A percentile compares a stretch with the other conserved stretches of the same genome.
phyloP scores from a whole-genome alignment of 1,139 yeast species.

The Blastobotrys serpentis region DNA sequence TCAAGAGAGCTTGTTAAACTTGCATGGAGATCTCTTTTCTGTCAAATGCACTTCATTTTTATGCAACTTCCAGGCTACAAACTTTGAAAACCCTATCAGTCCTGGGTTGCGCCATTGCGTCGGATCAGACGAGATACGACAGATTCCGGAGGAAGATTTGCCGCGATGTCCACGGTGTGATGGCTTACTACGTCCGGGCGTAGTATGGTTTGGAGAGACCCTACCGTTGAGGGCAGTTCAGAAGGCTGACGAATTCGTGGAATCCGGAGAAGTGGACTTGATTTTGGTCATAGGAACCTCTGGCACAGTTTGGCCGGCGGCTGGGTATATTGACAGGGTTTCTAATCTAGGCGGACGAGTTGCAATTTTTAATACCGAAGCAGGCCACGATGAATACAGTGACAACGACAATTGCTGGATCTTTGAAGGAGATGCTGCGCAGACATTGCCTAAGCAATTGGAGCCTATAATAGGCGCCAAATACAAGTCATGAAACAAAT shows the following conservation, averaged over 20 bases:
- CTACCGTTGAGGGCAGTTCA: constrained; percentile 63
- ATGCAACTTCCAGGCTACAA: constrained; percentile 61
- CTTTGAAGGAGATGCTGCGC: constrained; percentile 79
- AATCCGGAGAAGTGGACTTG: constrained; percentile 58
- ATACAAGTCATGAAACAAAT: background rate
- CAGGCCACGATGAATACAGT: constrained; percentile 24
- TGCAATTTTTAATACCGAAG: constrained; percentile 75
- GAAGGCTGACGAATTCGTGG: constrained; percentile 69
- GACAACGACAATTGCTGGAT: constrained; percentile 57
- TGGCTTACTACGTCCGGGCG: constrained; percentile 76
- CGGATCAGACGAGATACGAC: constrained; percentile 15
- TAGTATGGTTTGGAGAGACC: constrained; percentile 91
- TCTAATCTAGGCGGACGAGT: constrained; percentile 72
- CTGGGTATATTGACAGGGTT: constrained; percentile 81
- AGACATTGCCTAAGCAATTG: constrained; percentile 63
- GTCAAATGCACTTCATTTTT: constrained; percentile 71
- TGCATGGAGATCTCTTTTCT: constrained; percentile 78
- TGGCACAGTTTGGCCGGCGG: constrained; percentile 87
- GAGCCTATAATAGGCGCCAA: constrained; percentile 44
- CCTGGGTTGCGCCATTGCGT: constrained; percentile 45
- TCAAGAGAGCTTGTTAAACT: constrained; percentile 50
- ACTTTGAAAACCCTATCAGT: constrained; percentile 62
- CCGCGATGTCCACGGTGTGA: constrained; percentile 77
- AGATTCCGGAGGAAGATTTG: constrained; percentile 50
- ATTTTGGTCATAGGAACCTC: constrained; percentile 83